Conservation (phyloP, 2,329 filamentous ascomycete genomes). For the Fusarium annulatum region DNA sequence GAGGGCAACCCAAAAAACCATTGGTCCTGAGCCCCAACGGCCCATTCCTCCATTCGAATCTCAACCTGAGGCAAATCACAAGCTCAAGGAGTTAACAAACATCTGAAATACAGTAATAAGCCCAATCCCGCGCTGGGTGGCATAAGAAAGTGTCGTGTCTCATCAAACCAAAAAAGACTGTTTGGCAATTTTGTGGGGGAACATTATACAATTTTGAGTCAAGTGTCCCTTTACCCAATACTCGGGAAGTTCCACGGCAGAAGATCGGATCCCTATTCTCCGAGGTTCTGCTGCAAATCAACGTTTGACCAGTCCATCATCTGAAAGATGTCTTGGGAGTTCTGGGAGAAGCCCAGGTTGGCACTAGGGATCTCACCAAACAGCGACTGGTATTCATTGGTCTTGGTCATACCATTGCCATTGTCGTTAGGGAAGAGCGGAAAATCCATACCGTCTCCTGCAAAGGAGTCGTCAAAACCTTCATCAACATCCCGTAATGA, state of each 20-base stretch:
- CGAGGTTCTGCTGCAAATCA: slow-evolving; percentile 48
- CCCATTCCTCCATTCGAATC: slow-evolving; percentile 1
- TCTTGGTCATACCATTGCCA: slow-evolving; percentile 43
- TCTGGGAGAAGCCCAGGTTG: slow-evolving; percentile 63
- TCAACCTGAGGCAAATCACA: slow-evolving; percentile 20
- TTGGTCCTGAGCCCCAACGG: neutral
- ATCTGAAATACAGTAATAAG: slow-evolving; percentile 41
- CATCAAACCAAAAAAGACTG: slow-evolving; percentile 39
- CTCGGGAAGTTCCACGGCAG: neutral
- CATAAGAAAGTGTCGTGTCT: slow-evolving; percentile 39
- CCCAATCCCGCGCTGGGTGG: slow-evolving; percentile 27
- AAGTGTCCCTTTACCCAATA: slow-evolving; percentile 19
- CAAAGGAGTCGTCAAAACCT: slow-evolving; percentile 67
- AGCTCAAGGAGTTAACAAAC: slow-evolving; percentile 27
- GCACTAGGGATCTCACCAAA: slow-evolving; percentile 64
- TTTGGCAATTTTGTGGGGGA: slow-evolving; percentile 30
- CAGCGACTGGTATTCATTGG: slow-evolving; percentile 55
- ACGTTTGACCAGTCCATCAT: slow-evolving; percentile 58
- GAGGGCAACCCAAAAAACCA: neutral
- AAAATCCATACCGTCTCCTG: slow-evolving; percentile 69
- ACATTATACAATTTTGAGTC: slow-evolving; percentile 39
- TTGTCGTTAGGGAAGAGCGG: slow-evolving; percentile 64
- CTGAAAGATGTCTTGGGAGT: slow-evolving; percentile 61
- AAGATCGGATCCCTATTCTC: slow-evolving; percentile 42
- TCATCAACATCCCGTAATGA: slow-evolving; percentile 73